Evolutionary conservation across 202 grass and related monocot genomes (phyloP).

Genomic region (Digitaria exilis): DNA sequence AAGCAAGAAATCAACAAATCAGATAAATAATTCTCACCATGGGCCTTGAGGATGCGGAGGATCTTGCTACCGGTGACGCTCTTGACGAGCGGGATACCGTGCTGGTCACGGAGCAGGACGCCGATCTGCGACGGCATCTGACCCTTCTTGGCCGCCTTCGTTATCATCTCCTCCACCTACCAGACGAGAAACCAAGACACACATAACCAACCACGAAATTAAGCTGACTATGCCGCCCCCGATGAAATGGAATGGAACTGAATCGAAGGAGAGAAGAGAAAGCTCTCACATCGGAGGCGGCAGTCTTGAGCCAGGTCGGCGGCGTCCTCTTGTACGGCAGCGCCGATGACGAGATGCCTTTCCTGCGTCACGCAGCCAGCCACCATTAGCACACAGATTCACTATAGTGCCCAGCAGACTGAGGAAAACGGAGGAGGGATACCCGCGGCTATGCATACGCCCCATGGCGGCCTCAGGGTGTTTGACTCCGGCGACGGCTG

Average conservation of each 20-base stretch:
- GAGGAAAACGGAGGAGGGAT: not conserved
- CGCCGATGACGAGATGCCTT: conserved; percentile 85
- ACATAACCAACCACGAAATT: not conserved
- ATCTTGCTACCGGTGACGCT: conserved; percentile 84
- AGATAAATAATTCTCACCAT: conserved; percentile 37
- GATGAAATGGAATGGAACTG: not conserved
- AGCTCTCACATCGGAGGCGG: conserved; percentile 47
- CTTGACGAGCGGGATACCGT: conserved; percentile 74
- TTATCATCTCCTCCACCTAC: conserved; percentile 77
- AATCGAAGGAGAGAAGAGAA: not conserved
- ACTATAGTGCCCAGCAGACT: too few relatives aligned
- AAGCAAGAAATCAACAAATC: not conserved
- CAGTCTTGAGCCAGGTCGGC: conserved; percentile 65
- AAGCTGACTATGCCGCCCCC: not conserved
- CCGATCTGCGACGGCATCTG: conserved; percentile 86
- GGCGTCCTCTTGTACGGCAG: conserved; percentile 79
- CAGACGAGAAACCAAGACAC: not conserved
- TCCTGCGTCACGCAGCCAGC: conserved; percentile 33
- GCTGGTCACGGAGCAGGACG: conserved; percentile 75
- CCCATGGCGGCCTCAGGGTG: conserved; percentile 55
- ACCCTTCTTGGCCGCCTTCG: conserved; percentile 70
- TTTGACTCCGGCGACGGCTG: conserved; percentile 9
- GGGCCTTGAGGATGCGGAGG: conserved; percentile 83
- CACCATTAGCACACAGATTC: conserved; percentile 39
- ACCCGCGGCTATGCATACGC: conserved; percentile 88